Evolutionary conservation across 1,139 yeast species (phyloP), one percentile per base, ranked within the genome.

Genomic region (Lodderomyces pseudojiufengensis): DNA sequence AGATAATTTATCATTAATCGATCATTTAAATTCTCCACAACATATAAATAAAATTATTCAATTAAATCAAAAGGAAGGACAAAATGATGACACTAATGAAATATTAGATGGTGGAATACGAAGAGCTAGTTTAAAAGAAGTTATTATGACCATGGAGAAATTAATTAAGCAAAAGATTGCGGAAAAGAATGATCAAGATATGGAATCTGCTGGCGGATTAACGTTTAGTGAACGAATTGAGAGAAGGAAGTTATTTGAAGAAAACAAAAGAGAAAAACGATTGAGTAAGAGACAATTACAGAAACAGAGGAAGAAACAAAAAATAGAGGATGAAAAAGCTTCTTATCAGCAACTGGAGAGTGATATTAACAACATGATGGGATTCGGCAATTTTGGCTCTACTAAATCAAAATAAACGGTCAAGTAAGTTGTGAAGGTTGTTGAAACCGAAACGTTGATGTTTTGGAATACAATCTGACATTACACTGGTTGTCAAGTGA

Each of bases 1-100:
- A 51, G 97, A 90, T 56, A 83, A 84, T 38, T 63, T 87, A 49
- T 83, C 87, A 41, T 80, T 80, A 53, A 70, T 87, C 5, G 95
- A 88, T 52, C 97, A 90, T 60, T 65, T 87, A 50, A 87, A 86
- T 51, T 79, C 88, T 24, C 80, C 79, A 5, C 76, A 70, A 34
- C 92, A 82, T 57, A 55, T 62, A 2, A 43, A 48, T 9, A 64
- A 55, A 34, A 62, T 59, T 3, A 48, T 40, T 18, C 41, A 38
- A 14, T 25, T 49, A 12, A 22, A 33, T n/a, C 27, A 22, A 38
- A 70, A 69, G 9, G 50, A 49, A 5, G 58, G 35, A 9, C 23
- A 16, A 41, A 62, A 54, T 10, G 57, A 48, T 11, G 57, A 64
- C 14, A 4, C n/a, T 3, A 10, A 16, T 10, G 63, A 54, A 27